Base-by-base conservation (phyloP, 2,329 filamentous ascomycete genomes). In the Colletotrichum nymphaeae region DNA sequence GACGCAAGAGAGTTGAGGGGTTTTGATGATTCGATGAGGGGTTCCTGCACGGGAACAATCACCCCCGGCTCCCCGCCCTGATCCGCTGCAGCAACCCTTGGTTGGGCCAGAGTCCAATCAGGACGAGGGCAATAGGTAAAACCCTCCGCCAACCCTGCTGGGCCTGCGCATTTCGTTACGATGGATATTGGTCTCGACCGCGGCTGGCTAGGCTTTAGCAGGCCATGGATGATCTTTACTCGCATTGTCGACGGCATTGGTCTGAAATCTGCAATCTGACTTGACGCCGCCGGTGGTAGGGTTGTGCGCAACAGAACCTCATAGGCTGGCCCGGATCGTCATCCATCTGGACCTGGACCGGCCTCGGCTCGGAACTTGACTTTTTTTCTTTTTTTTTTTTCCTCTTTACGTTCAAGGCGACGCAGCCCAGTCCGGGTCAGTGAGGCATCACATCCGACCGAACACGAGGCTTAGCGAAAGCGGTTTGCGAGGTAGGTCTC, bases 21-120 rank as follows among this genome's bases (percentile, higher is more conserved):
- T n/a, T 58, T 72, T 6, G 37, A 19, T 42, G 66, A 69, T 58
- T 72, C 37, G 16, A 19, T 42, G 66, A 69, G 70, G 60, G 59
- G 70, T 70, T 73, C 67, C 60, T 73, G 70, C 67, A 73, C 60
- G 67, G 56, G 26, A 28, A 32, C 66, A 24, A 56, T 32, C 24
- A 35, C 60, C 66, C 69, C 60, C 56, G 32, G 66, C 42, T 65
- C 55, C 70, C 70, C 55, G 70, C 67, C 55, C 67, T 73, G 70
- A 57, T 57, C 66, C 59, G 60, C 60, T 52, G 67, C 67, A 70
- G 55, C 56, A 52, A 60, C 46, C 26, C 52, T 60, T 65, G 26
- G 67, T 49, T 55, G 28, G 32, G 16, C 28, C 52, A 26, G 52
- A 60, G 55, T 49, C 70, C 70, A 70, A 73, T 70, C 67, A 70